Base-by-base conservation (phyloP, 148 eudicot species). In the Cornus florida region DNA sequence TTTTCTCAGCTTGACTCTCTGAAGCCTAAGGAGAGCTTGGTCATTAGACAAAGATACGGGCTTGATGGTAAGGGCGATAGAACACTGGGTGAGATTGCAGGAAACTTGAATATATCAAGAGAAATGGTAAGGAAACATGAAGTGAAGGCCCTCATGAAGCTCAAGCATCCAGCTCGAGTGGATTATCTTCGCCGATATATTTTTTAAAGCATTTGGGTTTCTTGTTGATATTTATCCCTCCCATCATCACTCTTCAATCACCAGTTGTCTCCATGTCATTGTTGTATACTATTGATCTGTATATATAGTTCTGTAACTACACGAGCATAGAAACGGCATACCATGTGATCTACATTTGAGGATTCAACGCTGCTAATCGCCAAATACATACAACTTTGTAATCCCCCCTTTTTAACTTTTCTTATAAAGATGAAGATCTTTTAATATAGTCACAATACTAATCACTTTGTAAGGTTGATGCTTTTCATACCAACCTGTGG, bases 41-140 rank as follows among this genome's bases (percentile, higher is more conserved):
- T 96, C 73, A 92, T 96, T 77, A 84, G 99, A 73, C 99, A 96
- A 83, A 90, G 99, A 84, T 96, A 92, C 31, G 99, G 99, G 48
- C 97, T 96, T 3, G 99, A 96, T 66, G 99, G 99, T 10, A 94
- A 88, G 88, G 97, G 98, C 69, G 92, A 92, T 59, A 86, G 99
- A 86, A 91, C 99, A 50, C 72, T 93, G 73, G 97, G 99, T 32
- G 98, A 96, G 79, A 92, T 96, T 13, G 99, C 95, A 0, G 97
- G 98, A 31, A 96, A 93, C 83, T 87, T 96, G 56, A 96, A 90
- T 69, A 96, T 96, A 20, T 96, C 99, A 3, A 83, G 98, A 84
- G 98, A 96, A 89, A 96, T 96, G 99, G 99, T 96, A 19, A 78
- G 97, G 70, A 96, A 96, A 80, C 97, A 96, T 65, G 99, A 96